Evolutionary conservation across 164 flowering plant species (phyloP).

Genomic region (Magnolia officinalis): DNA sequence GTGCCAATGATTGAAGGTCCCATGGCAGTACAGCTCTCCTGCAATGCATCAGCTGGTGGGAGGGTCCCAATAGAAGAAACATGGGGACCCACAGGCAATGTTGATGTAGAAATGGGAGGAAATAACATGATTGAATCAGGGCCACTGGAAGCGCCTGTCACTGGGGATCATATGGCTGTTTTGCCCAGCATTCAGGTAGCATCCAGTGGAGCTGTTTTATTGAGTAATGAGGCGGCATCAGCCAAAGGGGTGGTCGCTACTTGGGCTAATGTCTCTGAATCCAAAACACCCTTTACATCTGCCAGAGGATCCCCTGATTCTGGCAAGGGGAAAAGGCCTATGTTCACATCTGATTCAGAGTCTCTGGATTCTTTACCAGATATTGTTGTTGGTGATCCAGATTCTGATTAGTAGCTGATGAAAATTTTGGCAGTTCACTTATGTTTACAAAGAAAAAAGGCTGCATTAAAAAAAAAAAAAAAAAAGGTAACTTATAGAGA

Average conservation of each 20-base stretch:
- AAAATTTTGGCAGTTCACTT: not conserved
- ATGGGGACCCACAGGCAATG: not conserved
- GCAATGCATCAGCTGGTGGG: conserved; percentile 9
- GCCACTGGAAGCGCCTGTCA: conserved; percentile 11
- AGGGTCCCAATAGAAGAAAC: conserved; percentile 7
- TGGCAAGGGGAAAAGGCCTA: conserved; percentile 10
- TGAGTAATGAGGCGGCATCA: conserved; percentile 3
- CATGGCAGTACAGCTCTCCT: conserved; percentile 14
- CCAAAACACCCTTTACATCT: not conserved
- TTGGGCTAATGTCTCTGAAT: not conserved
- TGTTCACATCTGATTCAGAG: conserved; percentile 13
- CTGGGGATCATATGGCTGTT: not conserved
- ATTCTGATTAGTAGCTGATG: conserved; percentile 13
- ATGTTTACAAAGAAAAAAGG: not conserved
- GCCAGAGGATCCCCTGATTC: not conserved
- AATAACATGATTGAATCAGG: conserved; percentile 22
- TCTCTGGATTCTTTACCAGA: conserved; percentile 55
- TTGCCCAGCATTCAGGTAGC: not conserved
- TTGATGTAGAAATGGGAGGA: conserved; percentile 14
- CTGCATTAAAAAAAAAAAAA: not conserved
- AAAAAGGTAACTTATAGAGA: not conserved
- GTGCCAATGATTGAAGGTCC: conserved; percentile 1
- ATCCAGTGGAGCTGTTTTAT: not conserved
- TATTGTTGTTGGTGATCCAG: conserved; percentile 61
- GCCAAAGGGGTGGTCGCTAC: conserved; percentile 4